phyloP scores from a whole-genome alignment of 106 monocot species.

The Allium cepa region DNA sequence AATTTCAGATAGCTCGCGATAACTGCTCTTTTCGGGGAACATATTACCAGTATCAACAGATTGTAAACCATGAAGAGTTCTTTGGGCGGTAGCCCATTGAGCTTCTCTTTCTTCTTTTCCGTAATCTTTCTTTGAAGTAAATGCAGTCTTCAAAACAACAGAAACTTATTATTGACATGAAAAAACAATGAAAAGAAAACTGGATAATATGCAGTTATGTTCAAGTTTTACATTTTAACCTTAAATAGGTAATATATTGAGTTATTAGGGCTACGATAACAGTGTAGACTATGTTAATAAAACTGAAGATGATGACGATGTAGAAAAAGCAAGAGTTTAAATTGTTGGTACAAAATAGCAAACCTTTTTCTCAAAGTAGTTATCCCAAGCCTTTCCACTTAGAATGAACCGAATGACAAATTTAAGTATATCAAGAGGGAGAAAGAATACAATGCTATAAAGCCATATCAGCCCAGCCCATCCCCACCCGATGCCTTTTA shows the following conservation, averaged over 20 bases:
- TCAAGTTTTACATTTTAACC: too few species aligned
- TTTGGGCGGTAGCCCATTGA: constrained; percentile 77
- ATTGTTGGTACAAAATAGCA: not conserved
- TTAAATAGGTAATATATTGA: too few species aligned
- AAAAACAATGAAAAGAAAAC: not conserved
- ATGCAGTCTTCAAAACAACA: constrained; percentile 43
- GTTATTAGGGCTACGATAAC: too few species aligned
- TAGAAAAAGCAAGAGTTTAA: not conserved
- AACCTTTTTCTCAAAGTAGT: constrained; percentile 64
- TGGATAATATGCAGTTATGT: too few species aligned
- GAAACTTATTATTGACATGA: not conserved
- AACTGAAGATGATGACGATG: too few species aligned
- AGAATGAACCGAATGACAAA: constrained; percentile 78
- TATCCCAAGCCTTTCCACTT: constrained; percentile 93
- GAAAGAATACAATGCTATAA: constrained; percentile 68
- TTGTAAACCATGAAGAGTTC: constrained; percentile 77
- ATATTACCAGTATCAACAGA: constrained; percentile 27
- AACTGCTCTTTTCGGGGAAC: constrained; percentile 48
- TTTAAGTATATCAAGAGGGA: constrained; percentile 77
- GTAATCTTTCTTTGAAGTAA: constrained; percentile 74
- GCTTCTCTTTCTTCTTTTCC: constrained; percentile 80
- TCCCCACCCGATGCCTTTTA: constrained; percentile 92
- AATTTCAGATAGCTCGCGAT: constrained; percentile 72
- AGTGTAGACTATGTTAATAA: too few species aligned
- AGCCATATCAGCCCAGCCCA: constrained; percentile 98